Evolutionary conservation across 257 asterid genomes (phyloP).

Genomic region (Fraxinus quadrangulata): DNA sequence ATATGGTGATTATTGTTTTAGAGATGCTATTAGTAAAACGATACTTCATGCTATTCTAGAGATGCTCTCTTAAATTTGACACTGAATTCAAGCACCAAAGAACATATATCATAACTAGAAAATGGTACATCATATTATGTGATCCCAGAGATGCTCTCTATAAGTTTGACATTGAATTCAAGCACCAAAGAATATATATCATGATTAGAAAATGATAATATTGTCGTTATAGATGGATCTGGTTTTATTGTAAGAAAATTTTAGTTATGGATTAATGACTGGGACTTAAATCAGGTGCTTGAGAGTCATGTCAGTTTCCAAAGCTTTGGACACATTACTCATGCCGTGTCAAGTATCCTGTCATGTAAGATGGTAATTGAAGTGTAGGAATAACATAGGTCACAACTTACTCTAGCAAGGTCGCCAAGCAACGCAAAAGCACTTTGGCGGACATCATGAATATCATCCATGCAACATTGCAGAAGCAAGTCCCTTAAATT

Average conservation of each 20-base stretch:
- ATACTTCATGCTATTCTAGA: neutral
- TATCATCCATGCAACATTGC: slow-evolving; percentile 96
- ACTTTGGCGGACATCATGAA: slow-evolving; percentile 91
- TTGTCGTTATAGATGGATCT: neutral
- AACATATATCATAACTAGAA: neutral
- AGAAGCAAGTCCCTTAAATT: slow-evolving; percentile 88
- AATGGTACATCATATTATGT: neutral
- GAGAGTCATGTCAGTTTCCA: neutral
- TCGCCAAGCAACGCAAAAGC: slow-evolving; percentile 99
- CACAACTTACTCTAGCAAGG: slow-evolving; percentile 80
- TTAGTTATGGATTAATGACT: neutral
- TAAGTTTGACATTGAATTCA: neutral
- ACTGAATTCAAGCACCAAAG: neutral
- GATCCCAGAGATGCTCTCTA: neutral
- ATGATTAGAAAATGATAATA: neutral
- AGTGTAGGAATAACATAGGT: slow-evolving; percentile 11
- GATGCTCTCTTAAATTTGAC: neutral
- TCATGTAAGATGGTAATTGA: neutral
- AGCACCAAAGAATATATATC: neutral
- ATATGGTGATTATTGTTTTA: neutral
- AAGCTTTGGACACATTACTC: neutral
- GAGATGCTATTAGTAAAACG: neutral
- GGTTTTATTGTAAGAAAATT: neutral
- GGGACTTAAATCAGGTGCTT: neutral
- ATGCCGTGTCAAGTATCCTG: neutral